These are phyloP conservation scores for Erysimum cheiranthoides DNA, from an alignment of 345 rosid genomes.

Conservation along the genomic window DNA sequence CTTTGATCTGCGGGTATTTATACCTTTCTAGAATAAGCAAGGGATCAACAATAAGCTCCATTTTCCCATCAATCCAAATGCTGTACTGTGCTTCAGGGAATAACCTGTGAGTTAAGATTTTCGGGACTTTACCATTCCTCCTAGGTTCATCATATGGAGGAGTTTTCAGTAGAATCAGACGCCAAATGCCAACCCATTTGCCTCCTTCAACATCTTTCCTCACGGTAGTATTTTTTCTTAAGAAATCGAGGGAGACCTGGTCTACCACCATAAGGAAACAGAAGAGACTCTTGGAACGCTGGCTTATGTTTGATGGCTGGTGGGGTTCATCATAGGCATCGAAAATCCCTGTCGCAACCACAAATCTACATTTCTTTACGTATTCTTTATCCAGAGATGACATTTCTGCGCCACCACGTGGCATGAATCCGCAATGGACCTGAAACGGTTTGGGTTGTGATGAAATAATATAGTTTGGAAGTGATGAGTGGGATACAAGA, in stretches of 20 bases:
- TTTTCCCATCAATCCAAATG: slow-evolving; percentile 99
- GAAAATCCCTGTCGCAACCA: slow-evolving; percentile 93
- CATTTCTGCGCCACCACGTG: slow-evolving; percentile 88
- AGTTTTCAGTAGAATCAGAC: slow-evolving; percentile 76
- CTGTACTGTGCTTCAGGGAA: slow-evolving; percentile 93
- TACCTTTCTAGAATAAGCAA: slow-evolving; percentile 92
- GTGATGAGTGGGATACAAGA: neutral
- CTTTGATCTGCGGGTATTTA: neutral
- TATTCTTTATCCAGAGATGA: slow-evolving; percentile 61
- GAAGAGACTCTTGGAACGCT: slow-evolving; percentile 77
- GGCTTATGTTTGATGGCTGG: slow-evolving; percentile 85
- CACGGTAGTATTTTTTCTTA: slow-evolving; percentile 66
- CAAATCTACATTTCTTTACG: slow-evolving; percentile 81
- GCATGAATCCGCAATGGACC: slow-evolving; percentile 94
- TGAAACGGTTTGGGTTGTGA: slow-evolving; percentile 39
- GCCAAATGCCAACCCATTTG: slow-evolving; percentile 95
- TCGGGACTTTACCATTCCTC: slow-evolving; percentile 95
- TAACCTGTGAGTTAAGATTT: slow-evolving; percentile 95
- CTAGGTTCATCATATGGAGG: slow-evolving; percentile 96
- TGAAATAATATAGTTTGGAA: slow-evolving; percentile 17
- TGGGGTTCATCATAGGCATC: slow-evolving; percentile 92
- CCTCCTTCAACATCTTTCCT: slow-evolving; percentile 74
- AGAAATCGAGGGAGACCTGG: slow-evolving; percentile 72
- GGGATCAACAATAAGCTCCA: slow-evolving; percentile 96
- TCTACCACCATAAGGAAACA: slow-evolving; percentile 95